Evolutionary conservation across 805 yeast genomes (phyloP).

Genomic region (Yamadazyma phyllophila): DNA sequence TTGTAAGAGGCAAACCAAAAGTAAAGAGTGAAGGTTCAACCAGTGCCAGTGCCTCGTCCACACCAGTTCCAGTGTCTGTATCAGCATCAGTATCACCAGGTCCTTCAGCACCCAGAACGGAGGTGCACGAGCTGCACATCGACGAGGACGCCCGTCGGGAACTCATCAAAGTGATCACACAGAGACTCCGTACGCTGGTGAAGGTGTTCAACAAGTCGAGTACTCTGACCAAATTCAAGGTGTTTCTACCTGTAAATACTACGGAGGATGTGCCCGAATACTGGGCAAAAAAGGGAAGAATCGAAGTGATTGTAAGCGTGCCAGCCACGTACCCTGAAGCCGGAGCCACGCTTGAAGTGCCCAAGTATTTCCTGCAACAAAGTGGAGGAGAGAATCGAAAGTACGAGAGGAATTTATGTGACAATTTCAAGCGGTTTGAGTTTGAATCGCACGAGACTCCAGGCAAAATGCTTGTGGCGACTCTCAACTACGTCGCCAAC

Average conservation of each 20-base stretch:
- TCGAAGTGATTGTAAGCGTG: constrained; percentile 32
- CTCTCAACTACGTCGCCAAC: constrained; percentile 32
- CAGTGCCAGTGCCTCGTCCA: neutral
- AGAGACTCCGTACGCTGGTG: constrained; percentile 24
- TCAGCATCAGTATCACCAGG: neutral
- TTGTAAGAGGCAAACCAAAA: constrained; percentile 39
- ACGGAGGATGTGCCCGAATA: constrained; percentile 22
- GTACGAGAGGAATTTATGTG: constrained; percentile 26
- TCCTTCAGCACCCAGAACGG: constrained; percentile 4
- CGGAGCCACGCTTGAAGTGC: constrained; percentile 21
- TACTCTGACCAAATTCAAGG: constrained; percentile 28
- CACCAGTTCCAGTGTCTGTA: neutral
- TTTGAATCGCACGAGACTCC: constrained; percentile 11
- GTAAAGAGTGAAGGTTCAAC: neutral
- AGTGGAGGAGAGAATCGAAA: constrained; percentile 4
- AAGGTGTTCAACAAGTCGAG: constrained; percentile 27
- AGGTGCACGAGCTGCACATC: constrained; percentile 5
- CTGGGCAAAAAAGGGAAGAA: constrained; percentile 24
- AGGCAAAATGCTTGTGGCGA: constrained; percentile 20
- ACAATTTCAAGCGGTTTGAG: constrained; percentile 19
- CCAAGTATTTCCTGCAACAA: constrained; percentile 30
- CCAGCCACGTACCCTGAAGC: constrained; percentile 35
- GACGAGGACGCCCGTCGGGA: constrained; percentile 7
- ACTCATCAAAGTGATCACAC: constrained; percentile 24
- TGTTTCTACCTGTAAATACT: constrained; percentile 27